Evolutionary conservation across 768 basidiomycete genomes (phyloP), one percentile per base, ranked within the genome.

Genomic region (Termitomyces bulborhizus): DNA sequence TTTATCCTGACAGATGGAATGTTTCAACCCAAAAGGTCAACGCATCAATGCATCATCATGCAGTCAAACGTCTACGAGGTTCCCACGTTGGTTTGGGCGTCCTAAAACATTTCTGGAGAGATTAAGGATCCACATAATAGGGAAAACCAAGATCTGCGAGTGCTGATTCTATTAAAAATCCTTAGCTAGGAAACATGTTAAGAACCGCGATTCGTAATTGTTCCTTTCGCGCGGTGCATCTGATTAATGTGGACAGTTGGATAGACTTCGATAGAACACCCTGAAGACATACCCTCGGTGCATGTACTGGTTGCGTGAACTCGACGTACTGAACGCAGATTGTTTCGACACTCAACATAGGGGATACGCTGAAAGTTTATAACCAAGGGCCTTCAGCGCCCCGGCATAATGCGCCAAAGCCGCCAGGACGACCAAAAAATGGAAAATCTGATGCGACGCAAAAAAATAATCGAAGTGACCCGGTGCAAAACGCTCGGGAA

Each of bases 371-470:
- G 72, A 69, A 69, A 89, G 83, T 69, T 84, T 80, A 69, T 85
- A 79, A 56, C 80, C 65, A 63, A 89, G 78, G 42, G 77, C 77
- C 24, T 76, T 77, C 56, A 84, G 61, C 55, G 89, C 74, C 60
- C 74, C 70, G 36, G 70, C 68, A 70, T 85, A 90, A 61, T 90
- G 88, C 9, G 81, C 73, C 60, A 86, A 68, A 36, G 85, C 88
- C 9, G 87, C 90, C 26, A 84, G 69, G 52, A 92, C 75, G 37
- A 95, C 92, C 63, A 80, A 84, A 57, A 85, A 68, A 66, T 95
- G 94, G 69, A 97, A 95, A 62, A 96, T 88, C 69, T 95, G 90
- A 73, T 96, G 93, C 18, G 88, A 92, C 0, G 88, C 80, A 53
- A 85, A 78, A 63, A 90, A 79, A 63, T 80, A 78, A 71, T 94